phyloP scores from a whole-genome alignment of 306 rosid genomes.

The Medicago ruthenica region DNA sequence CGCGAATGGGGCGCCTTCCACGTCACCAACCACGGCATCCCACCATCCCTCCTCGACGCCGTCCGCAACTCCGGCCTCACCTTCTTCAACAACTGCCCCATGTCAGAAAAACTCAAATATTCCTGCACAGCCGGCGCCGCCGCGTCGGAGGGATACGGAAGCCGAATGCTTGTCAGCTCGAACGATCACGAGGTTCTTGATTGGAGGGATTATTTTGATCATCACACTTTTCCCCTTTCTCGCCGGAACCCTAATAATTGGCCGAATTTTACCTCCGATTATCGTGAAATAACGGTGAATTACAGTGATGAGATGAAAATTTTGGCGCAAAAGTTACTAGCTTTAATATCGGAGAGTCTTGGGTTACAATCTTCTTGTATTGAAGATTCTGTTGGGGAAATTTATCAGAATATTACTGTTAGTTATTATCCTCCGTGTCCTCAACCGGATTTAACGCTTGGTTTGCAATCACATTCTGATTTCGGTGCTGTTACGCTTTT shows the following conservation, averaged over 20 bases:
- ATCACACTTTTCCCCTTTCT: slow-evolving; percentile 81
- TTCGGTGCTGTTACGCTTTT: slow-evolving; percentile 78
- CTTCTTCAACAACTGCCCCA: slow-evolving; percentile 68
- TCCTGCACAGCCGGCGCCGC: slow-evolving; percentile 59
- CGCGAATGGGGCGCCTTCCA: slow-evolving; percentile 88
- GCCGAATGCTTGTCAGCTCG: slow-evolving; percentile 65
- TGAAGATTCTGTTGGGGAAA: slow-evolving; percentile 69
- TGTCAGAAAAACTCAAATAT: slow-evolving; percentile 67
- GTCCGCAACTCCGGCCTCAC: slow-evolving; percentile 56
- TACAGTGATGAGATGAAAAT: slow-evolving; percentile 64
- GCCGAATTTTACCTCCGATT: slow-evolving; percentile 67
- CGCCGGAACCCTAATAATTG: slow-evolving; percentile 79
- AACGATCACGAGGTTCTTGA: slow-evolving; percentile 51
- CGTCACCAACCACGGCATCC: slow-evolving; percentile 75
- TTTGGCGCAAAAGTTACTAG: slow-evolving; percentile 68
- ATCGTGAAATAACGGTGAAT: slow-evolving; percentile 53
- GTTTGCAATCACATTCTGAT: slow-evolving; percentile 91
- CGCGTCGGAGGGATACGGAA: slow-evolving; percentile 90
- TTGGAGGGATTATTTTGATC: slow-evolving; percentile 96
- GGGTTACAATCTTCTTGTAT: slow-evolving; percentile 66
- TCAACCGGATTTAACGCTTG: slow-evolving; percentile 85
- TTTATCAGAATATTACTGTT: slow-evolving; percentile 82
- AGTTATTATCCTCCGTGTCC: slow-evolving; percentile 92
- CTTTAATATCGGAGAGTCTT: slow-evolving; percentile 69
- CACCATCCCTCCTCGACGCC: slow-evolving; percentile 50